Base-by-base conservation (phyloP, 2,329 filamentous ascomycete genomes). In the Alternaria sp. region DNA sequence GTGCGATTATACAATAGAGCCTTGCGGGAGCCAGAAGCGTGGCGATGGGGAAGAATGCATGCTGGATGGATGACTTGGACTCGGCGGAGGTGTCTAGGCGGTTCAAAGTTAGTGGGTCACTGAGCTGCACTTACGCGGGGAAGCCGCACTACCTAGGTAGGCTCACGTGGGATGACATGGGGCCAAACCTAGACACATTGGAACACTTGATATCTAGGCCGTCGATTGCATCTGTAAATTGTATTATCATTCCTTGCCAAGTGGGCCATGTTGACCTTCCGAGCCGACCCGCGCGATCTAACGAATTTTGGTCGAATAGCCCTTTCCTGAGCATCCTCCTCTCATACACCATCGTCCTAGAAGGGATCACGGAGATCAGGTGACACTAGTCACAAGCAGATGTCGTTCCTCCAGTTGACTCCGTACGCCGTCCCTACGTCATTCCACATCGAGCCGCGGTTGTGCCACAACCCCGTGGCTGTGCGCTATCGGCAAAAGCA, bases 81-180 rank as follows among this genome's bases (percentile, higher is more conserved):
- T 67, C 64, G 64, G 65, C 57, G 63, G 69, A 57, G 43, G 49
- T 54, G 65, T 66, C 65, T 67, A 59, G 66, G 54, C 65, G 52
- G 59, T 57, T 68, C 36, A 40, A 21, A 21, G 43, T 52, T 52
- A 69, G 62, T 67, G 68, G 71, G 69, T 62, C 72, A 19, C 47
- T 56, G 62, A 64, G 59, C 66, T 65, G 62, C 58, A 65, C 55
- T 54, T 67, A 73, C 72, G 74, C 73, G 74, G 74, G 73, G 63
- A 65, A 61, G 21, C 61, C 57, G 32, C 68, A 66, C 69, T 73
- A n/a, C n/a, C n/a, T n/a, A n/a, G n/a, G n/a, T n/a, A 72, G 57
- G 62, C 68, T 69, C 71, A 72, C 66, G 67, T 72, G 68, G 64
- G 54, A 57, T 59, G 54, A 59, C 62, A 61, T 59, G 59, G 59